Conservation (phyloP, 73 alveolate genomes). For the Diophrys sp. region DNA sequence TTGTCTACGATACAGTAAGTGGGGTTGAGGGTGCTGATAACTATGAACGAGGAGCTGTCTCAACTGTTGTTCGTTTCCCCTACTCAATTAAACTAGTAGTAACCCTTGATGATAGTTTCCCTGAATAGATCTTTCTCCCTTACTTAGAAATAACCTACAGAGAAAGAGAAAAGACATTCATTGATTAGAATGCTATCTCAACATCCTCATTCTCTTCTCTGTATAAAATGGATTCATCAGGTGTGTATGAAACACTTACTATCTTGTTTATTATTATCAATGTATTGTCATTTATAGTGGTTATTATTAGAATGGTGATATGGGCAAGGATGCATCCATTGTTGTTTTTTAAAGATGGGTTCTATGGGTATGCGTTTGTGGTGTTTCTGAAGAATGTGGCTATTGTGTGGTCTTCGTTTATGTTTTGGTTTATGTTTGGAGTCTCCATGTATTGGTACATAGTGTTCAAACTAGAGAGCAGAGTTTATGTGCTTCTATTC, state of each 20-base stretch:
- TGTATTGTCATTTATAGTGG: not conserved
- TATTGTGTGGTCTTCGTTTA: constrained; percentile 73
- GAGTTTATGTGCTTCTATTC: constrained; percentile 80
- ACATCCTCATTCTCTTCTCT: not conserved
- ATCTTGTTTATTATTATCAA: constrained; percentile 1
- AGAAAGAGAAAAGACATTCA: constrained; percentile 11
- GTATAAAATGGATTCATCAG: constrained; percentile 10
- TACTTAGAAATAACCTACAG: constrained; percentile 46
- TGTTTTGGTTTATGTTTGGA: constrained; percentile 84
- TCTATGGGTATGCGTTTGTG: not conserved
- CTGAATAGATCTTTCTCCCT: constrained; percentile 65
- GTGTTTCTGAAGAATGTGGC: constrained; percentile 15
- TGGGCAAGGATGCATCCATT: constrained; percentile 23
- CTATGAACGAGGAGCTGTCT: constrained; percentile 30
- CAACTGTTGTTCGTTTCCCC: constrained; percentile 68
- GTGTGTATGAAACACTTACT: not conserved
- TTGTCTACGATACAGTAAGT: constrained; percentile 60
- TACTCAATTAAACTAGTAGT: constrained; percentile 37
- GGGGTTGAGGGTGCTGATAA: constrained; percentile 61
- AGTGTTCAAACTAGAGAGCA: constrained; percentile 79
- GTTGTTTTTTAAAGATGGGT: not conserved
- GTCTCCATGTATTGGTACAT: constrained; percentile 86
- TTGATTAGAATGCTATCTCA: not conserved
- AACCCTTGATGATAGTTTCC: constrained; percentile 36
- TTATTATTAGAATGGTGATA: not conserved